Conservation (phyloP, 2,329 filamentous ascomycete genomes). For the Zopfia rhizophila region DNA sequence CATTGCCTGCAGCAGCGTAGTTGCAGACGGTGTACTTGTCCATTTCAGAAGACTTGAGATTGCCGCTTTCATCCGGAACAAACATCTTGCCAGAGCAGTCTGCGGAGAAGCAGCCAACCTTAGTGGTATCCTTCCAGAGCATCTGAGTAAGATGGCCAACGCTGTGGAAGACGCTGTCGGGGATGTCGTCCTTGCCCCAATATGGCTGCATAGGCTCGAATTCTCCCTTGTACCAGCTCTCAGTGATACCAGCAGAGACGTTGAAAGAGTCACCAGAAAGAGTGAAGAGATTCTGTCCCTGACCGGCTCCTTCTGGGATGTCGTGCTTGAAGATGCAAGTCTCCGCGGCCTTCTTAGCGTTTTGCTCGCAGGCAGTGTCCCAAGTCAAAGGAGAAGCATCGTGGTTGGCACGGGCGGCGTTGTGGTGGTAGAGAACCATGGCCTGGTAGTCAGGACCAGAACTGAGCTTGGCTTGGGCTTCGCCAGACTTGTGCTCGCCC, state of each 20-base stretch:
- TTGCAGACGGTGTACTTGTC: conserved; percentile 79
- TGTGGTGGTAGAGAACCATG: conserved; percentile 75
- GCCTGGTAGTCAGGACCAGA: conserved; percentile 40
- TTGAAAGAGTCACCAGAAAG: conserved; percentile 64
- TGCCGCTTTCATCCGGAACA: conserved; percentile 23
- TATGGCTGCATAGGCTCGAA: conserved; percentile 64
- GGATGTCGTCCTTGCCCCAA: conserved; percentile 66
- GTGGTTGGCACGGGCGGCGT: conserved; percentile 86
- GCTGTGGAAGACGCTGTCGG: conserved; percentile 39
- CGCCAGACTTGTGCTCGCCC: conserved; percentile 31
- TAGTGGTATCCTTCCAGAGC: conserved; percentile 50
- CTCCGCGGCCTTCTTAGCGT: conserved; percentile 76
- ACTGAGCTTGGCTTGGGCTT: conserved; percentile 36
- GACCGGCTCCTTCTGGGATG: conserved; percentile 55
- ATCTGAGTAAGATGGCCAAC: conserved; percentile 52
- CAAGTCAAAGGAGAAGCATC: conserved; percentile 73
- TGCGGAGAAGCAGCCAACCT: conserved; percentile 48
- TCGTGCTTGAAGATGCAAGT: conserved; percentile 78
- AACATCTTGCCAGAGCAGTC: conserved; percentile 43
- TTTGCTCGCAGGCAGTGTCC: conserved; percentile 67
- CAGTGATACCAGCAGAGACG: conserved; percentile 75
- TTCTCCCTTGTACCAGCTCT: conserved; percentile 92
- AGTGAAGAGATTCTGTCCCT: conserved; percentile 94
- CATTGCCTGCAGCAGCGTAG: conserved; percentile 76
- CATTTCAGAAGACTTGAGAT: conserved; percentile 24